Conservation (phyloP, 305 asterid genomes). For the Fraxinus greggii region DNA sequence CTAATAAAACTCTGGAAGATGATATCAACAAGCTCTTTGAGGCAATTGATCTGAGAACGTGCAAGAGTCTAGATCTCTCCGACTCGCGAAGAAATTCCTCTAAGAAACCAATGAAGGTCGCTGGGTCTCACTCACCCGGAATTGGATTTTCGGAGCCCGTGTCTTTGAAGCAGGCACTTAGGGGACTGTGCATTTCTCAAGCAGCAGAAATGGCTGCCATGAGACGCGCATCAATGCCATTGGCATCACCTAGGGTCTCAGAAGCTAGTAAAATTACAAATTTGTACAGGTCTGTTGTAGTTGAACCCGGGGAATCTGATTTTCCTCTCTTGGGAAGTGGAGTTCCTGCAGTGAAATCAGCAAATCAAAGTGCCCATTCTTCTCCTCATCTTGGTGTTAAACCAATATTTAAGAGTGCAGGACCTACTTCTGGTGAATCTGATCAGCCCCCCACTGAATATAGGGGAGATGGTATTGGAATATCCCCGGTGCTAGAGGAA, state of each 20-base stretch:
- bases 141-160: constrained; percentile 79
- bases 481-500: constrained; percentile 16
- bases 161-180: constrained; percentile 81
- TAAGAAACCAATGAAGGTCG: constrained; percentile 73
- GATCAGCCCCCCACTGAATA: constrained; percentile 16
- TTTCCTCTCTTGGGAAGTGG: constrained; percentile 22
- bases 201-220: constrained; percentile 86
- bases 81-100: constrained; percentile 67
- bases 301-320: constrained; percentile 36
- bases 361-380: constrained; percentile 35
- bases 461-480: constrained; percentile 16
- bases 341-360: constrained; percentile 30
- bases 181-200: constrained; percentile 93
- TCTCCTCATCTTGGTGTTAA: constrained; percentile 26
- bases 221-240: constrained; percentile 57
- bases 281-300: constrained; percentile 37
- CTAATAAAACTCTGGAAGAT: constrained; percentile 42
- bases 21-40: constrained; percentile 86
- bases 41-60: constrained; percentile 54
- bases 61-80: constrained; percentile 69
- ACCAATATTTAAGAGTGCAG: not conserved
- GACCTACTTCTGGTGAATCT: constrained; percentile 18
- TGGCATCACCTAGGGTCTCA: constrained; percentile 67
- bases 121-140: constrained; percentile 66
- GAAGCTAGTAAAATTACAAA: constrained; percentile 50